Evolutionary conservation across 768 basidiomycete genomes (phyloP).

Genomic region (Scleroderma bovista): DNA sequence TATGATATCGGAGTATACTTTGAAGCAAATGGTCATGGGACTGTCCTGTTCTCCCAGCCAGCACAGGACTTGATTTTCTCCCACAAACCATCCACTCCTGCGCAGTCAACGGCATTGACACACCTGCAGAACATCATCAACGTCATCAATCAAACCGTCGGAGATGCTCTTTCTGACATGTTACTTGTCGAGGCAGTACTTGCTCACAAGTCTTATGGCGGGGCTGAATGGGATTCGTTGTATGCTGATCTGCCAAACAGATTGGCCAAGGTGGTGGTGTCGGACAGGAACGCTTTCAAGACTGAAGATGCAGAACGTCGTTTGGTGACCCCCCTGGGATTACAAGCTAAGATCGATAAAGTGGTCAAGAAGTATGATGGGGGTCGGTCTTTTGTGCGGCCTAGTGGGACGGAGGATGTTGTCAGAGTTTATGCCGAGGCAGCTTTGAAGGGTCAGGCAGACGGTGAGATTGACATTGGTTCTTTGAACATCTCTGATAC

Average conservation of each 20-base stretch:
- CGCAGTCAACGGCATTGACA: slow-evolving; percentile 73
- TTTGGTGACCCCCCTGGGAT: slow-evolving; percentile 69
- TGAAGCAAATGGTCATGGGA: slow-evolving; percentile 98
- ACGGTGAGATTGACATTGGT: slow-evolving; percentile 46
- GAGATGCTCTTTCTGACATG: slow-evolving; percentile 94
- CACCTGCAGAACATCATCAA: slow-evolving; percentile 73
- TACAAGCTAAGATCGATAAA: slow-evolving; percentile 81
- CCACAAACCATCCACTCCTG: slow-evolving; percentile 73
- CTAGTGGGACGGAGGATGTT: slow-evolving; percentile 97
- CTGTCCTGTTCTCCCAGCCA: slow-evolving; percentile 83
- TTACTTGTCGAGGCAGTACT: slow-evolving; percentile 92
- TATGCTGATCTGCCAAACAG: slow-evolving; percentile 94
- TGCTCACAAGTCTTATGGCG: slow-evolving; percentile 80
- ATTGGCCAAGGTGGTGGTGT: slow-evolving; percentile 87
- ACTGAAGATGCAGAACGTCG: slow-evolving; percentile 93
- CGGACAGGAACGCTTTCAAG: slow-evolving; percentile 75
- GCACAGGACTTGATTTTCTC: slow-evolving; percentile 57
- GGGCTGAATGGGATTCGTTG: slow-evolving; percentile 84
- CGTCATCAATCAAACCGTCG: slow-evolving; percentile 96
- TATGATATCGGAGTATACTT: slow-evolving; percentile 98
- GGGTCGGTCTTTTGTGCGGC: slow-evolving; percentile 90
- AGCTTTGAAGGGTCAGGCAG: slow-evolving; percentile 60
- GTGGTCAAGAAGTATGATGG: slow-evolving; percentile 71
- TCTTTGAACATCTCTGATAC: slow-evolving; percentile 1
- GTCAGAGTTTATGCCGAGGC: slow-evolving; percentile 98